Evolutionary conservation across 352 stramenopile species (phyloP).

Genomic region (Peronospora farinosa): DNA sequence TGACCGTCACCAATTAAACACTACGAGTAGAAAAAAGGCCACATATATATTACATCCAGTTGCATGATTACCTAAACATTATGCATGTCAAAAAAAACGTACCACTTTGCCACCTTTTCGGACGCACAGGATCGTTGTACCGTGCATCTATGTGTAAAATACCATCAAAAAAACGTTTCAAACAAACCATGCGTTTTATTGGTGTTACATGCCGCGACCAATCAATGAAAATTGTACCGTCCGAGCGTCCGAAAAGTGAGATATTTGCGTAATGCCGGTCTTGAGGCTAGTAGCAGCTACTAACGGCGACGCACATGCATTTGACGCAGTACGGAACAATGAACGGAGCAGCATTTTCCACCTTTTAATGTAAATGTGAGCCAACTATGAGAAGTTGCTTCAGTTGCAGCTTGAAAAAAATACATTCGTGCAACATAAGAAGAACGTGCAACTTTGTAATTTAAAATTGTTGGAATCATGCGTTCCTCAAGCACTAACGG

Average conservation of each 20-base stretch:
- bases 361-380: background rate
- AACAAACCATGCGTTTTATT: background rate
- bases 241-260: conserved; percentile 49
- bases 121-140: conserved; percentile 97
- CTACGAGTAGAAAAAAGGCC: conserved; percentile 17
- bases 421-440: background rate
- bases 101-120: conserved; percentile 97
- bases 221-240: conserved; percentile 26
- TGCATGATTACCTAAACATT: background rate
- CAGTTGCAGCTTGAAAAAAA: background rate
- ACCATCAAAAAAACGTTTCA: background rate
- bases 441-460: background rate
- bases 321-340: conserved; percentile 39
- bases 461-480: conserved; percentile 1
- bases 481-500: conserved; percentile 18
- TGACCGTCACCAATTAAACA: conserved; percentile 97
- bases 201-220: background rate
- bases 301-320: conserved; percentile 13
- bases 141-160: conserved; percentile 72
- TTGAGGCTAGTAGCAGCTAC: conserved; percentile 13
- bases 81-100: conserved; percentile 10
- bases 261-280: conserved; percentile 15
- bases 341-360: conserved; percentile 57
- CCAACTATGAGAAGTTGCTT: background rate
- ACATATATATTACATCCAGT: background rate